Conservation (phyloP, 108 stramenopile species). For the Cyclotella sp. region DNA sequence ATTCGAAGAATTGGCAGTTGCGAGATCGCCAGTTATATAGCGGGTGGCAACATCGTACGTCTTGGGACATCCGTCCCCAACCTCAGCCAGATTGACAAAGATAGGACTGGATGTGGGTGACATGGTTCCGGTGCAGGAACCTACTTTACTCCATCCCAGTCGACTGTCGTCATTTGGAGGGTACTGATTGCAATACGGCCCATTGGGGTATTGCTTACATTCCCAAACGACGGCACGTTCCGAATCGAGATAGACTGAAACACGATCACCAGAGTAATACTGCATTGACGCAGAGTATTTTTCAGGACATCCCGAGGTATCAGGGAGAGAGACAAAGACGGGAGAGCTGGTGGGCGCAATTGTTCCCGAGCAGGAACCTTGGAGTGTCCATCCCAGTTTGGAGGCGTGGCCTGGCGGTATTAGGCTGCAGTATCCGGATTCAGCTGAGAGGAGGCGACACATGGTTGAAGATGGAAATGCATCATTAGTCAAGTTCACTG, state of each 20-base stretch:
- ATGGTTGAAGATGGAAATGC: no score
- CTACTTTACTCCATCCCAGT: not conserved
- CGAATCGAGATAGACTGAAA: not conserved
- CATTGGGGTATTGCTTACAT: not conserved
- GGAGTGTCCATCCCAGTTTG: conserved; percentile 8
- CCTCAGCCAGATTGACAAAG: conserved; percentile 10
- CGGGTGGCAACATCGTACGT: not conserved
- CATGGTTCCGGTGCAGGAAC: conserved; percentile 1
- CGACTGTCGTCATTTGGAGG: not conserved
- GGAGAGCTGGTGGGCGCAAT: conserved; percentile 8
- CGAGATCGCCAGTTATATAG: conserved; percentile 19
- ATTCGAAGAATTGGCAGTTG: not conserved
- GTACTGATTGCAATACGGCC: not conserved
- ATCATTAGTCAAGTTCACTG: no score
- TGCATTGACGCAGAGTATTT: not conserved
- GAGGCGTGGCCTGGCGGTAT: not conserved
- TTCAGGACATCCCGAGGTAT: conserved; percentile 7
- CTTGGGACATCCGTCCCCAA: conserved; percentile 16
- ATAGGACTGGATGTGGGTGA: conserved; percentile 9
- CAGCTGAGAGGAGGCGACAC: no score
- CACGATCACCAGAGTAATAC: conserved; percentile 10
- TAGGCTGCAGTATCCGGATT: conserved; percentile 1
- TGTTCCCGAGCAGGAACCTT: not conserved
- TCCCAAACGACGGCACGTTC: not conserved
- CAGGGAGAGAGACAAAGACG: not conserved